These are phyloP conservation scores for Gonapodya prolifera DNA, from an alignment of 192 early-diverging fungal genomes.

Conservation along the genomic window DNA sequence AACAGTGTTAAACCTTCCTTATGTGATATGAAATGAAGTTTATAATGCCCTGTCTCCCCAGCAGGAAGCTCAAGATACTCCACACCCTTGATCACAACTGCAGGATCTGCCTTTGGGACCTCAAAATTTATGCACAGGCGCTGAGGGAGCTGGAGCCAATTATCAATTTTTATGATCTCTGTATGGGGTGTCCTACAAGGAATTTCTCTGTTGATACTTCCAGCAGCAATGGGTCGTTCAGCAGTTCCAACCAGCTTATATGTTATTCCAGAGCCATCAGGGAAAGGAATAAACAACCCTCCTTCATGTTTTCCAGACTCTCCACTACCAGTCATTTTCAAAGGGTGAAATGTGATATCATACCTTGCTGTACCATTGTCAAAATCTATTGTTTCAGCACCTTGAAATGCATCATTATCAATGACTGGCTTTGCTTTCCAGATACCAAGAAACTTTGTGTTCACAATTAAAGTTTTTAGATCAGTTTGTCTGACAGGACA, in stretches of 20 bases:
- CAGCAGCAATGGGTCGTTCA: constrained; percentile 35
- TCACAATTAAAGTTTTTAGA: constrained; percentile 29
- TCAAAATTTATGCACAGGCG: constrained; percentile 35
- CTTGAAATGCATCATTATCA: constrained; percentile 43
- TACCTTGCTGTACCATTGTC: constrained; percentile 42
- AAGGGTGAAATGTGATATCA: constrained; percentile 37
- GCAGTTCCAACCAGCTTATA: constrained; percentile 43
- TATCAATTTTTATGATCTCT: constrained; percentile 30
- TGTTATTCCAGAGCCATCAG: constrained; percentile 42
- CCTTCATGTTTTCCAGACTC: constrained; percentile 31
- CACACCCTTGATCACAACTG: constrained; percentile 38
- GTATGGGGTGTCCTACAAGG: constrained; percentile 41
- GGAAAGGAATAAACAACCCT: constrained; percentile 45
- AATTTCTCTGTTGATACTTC: constrained; percentile 35
- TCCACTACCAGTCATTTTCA: constrained; percentile 29
- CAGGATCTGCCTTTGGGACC: constrained; percentile 36
- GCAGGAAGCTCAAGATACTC: constrained; percentile 45
- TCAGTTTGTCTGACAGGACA: constrained; percentile 38
- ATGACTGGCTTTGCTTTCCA: constrained; percentile 47
- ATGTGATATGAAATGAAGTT: constrained; percentile 43
- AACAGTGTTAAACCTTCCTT: constrained; percentile 36
- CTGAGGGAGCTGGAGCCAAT: constrained; percentile 44
- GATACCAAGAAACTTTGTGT: constrained; percentile 26
- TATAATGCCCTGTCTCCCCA: constrained; percentile 34
- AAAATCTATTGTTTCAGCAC: constrained; percentile 35